phyloP scores from a whole-genome alignment of 164 flowering plant species.

The Malania oleifera region DNA sequence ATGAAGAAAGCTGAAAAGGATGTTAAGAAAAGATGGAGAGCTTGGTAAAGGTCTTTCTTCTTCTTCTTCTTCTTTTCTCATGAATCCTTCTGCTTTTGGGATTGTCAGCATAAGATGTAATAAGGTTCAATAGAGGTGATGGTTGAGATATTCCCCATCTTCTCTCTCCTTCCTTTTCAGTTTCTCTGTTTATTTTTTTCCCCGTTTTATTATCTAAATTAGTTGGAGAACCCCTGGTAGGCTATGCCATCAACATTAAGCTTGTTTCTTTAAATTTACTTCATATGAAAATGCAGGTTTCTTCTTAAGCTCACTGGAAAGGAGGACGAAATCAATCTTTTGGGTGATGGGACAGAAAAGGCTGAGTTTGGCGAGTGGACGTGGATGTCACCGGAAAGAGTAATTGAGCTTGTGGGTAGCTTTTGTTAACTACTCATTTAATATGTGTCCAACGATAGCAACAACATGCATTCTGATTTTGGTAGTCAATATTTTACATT shows the following conservation, averaged over 20 bases:
- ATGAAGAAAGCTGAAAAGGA: too few species aligned
- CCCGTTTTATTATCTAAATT: too few species aligned
- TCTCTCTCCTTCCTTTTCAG: background rate
- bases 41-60: too few species aligned
- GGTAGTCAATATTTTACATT: background rate
- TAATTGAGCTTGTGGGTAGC: slow-evolving; percentile 57
- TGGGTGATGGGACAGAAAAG: slow-evolving; percentile 90
- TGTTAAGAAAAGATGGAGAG: too few species aligned
- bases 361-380: slow-evolving; percentile 93
- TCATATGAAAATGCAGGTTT: slow-evolving; percentile 55
- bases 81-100: too few species aligned
- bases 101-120: too few species aligned
- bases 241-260: too few species aligned
- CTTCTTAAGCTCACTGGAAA: slow-evolving; percentile 78
- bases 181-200: background rate
- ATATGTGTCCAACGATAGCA: background rate
- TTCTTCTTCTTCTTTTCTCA: too few species aligned
- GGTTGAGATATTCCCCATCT: too few species aligned
- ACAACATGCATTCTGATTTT: background rate
- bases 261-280: background rate
- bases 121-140: too few species aligned
- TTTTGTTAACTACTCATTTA: background rate
- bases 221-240: too few species aligned
- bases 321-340: slow-evolving; percentile 85
- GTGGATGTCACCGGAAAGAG: slow-evolving; percentile 80